phyloP scores from a whole-genome alignment of 345 rosid species.

The Citrus australasica region DNA sequence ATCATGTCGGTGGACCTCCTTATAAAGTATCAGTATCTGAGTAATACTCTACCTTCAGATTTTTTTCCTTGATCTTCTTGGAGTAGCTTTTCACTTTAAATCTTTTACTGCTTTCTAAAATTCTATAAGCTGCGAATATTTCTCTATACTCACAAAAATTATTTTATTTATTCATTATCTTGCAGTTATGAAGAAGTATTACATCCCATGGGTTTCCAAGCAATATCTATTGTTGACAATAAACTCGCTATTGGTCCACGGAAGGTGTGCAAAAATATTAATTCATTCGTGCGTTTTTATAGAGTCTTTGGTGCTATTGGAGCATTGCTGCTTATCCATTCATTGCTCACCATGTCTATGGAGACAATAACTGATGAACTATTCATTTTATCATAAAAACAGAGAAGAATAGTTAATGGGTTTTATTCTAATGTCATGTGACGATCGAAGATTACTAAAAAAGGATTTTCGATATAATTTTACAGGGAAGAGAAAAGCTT shows the following conservation, averaged over 20 bases:
- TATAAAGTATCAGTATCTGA: constrained; percentile 74
- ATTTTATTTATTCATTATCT: not conserved
- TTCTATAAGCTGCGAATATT: not conserved
- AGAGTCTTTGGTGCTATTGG: too few relatives aligned
- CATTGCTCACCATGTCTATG: too few relatives aligned
- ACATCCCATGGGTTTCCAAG: constrained; percentile 65
- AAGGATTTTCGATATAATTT: not conserved
- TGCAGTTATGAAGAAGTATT: constrained; percentile 73
- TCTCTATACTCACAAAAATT: not conserved
- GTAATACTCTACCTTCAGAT: constrained; percentile 33
- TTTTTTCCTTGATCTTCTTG: not conserved
- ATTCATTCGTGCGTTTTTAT: not conserved
- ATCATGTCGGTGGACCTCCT: constrained; percentile 84
- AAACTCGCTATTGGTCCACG: constrained; percentile 58
- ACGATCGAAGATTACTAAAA: not conserved
- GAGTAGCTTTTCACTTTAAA: not conserved
- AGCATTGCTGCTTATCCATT: too few relatives aligned
- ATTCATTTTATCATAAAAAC: not conserved
- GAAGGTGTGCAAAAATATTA: constrained; percentile 36
- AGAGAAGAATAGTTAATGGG: not conserved
- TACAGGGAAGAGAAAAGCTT: constrained; percentile 81
- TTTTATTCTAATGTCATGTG: not conserved
- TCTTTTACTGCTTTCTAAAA: not conserved
- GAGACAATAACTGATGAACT: too few relatives aligned
- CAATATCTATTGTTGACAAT: constrained; percentile 60